Percentiles rank a stretch among this genome's conserved stretches.
Evolutionary conservation across 371 early-diverging fungal genomes (phyloP).

Genomic region (Mortierella sp.): DNA sequence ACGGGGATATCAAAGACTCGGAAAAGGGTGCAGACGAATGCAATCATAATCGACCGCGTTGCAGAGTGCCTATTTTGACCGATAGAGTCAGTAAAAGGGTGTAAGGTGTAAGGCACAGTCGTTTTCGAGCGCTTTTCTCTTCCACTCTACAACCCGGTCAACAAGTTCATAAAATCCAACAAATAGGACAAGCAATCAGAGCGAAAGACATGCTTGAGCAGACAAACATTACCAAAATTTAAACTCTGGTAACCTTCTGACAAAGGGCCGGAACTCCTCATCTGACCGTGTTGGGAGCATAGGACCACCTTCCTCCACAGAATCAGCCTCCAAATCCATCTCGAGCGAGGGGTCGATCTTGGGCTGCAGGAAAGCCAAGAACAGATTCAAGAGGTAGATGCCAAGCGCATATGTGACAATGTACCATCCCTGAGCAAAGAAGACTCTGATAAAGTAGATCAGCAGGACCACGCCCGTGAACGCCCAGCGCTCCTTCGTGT

Average conservation of each 20-base stretch:
- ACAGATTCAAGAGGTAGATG: constrained; percentile 95
- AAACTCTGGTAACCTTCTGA: constrained; percentile 99
- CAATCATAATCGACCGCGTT: constrained; percentile 82
- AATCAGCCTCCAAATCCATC: constrained; percentile 77
- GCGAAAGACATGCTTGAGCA: too few species aligned
- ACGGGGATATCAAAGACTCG: constrained; percentile 96
- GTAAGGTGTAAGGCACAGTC: too few species aligned
- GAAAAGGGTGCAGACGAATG: constrained; percentile 89
- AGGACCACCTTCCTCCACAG: constrained; percentile 72
- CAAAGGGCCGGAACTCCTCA: constrained; percentile 99
- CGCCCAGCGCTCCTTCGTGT: constrained; percentile 79
- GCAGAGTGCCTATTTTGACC: constrained; percentile 77
- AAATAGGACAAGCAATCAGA: too few species aligned
- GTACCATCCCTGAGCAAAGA: constrained; percentile 92
- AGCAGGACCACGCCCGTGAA: constrained; percentile 71
- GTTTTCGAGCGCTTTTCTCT: too few species aligned
- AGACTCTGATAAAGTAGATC: constrained; percentile 84
- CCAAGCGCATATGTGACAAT: constrained; percentile 91
- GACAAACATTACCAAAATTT: constrained; percentile 90
- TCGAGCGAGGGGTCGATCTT: constrained; percentile 95
- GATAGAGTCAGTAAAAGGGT: not conserved
- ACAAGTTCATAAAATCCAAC: too few species aligned
- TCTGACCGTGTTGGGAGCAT: constrained; percentile 87
- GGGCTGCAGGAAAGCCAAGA: constrained; percentile 95
- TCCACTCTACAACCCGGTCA: too few species aligned